Evolutionary conservation across 768 basidiomycete genomes (phyloP), one percentile per base, ranked within the genome.

Genomic region (Lentinus brumalis): DNA sequence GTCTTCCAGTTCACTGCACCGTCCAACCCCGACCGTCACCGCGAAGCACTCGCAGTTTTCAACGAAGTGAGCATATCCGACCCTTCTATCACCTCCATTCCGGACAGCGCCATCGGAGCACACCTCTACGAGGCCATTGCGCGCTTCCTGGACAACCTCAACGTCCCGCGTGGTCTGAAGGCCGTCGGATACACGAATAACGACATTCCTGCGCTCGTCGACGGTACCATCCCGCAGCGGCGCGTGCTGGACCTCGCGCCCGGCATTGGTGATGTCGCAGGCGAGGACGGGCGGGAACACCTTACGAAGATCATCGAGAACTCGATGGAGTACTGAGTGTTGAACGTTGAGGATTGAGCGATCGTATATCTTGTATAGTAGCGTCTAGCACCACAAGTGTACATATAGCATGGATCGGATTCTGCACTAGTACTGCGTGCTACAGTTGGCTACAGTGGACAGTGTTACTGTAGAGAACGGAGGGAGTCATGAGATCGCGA

Each of bases 1-100:
- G 96, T 98, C 46, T 98, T 98, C 82, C 86, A 90, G 69, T 98
- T 96, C 75, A 98, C 96, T 8, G 91, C 96, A 0, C 95, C 96
- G 7, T 96, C 96, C 5, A 88, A 93, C 0, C 94, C 95, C 2
- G 86, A 89, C 61, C 89, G 95, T 45, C 96, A 98, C 75, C 88
- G 96, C 47, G 87, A 93, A 73, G 92, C 88, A 1, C 82, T 96
- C 15, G 87, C 91, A 2, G 87, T 96, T 68, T 98, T 97, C 81
- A 85, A 81, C 44, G 73, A 77, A 57, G 86, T 85, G 0, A 86
- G 81, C 29, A 71, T 79, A n/a, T 79, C 86, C 1, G 87, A 92
- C 75, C 83, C 91, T 14, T 83, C 85, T 2, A 86, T 93, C 66
- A 76, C 81, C 4, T 83, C 85, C 40, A 86, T 95, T 53, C 84